A percentile compares a stretch with the other conserved stretches of the same genome.
phyloP scores from a whole-genome alignment of 768 basidiomycete species.

The Imleria badia region DNA sequence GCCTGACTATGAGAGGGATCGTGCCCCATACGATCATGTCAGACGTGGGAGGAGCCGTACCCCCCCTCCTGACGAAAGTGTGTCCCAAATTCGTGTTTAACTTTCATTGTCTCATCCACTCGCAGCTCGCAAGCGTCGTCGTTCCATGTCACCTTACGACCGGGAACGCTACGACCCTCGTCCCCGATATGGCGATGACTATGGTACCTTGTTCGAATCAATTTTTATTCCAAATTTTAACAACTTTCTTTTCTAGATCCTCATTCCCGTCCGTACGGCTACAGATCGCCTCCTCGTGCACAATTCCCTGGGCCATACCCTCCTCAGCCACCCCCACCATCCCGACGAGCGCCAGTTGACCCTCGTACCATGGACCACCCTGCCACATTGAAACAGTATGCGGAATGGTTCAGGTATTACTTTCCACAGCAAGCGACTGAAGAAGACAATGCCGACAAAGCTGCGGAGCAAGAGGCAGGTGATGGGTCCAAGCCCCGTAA shows the following conservation, averaged over 20 bases:
- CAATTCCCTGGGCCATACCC: constrained; percentile 43
- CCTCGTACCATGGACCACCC: constrained; percentile 83
- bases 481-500: constrained; percentile 82
- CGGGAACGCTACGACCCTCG: constrained; percentile 81
- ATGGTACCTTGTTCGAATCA: constrained; percentile 50
- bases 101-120: constrained; percentile 8
- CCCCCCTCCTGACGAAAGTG: constrained; percentile 69
- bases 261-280: constrained; percentile 63
- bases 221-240: constrained; percentile 3
- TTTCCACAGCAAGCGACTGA: constrained; percentile 75
- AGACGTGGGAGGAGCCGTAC: constrained; percentile 78
- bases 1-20: constrained; percentile 67
- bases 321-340: constrained; percentile 42
- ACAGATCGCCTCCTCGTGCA: constrained; percentile 64
- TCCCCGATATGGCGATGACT: constrained; percentile 79
- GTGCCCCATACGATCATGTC: constrained; percentile 63
- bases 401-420: constrained; percentile 82
- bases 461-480: constrained; percentile 78
- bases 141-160: constrained; percentile 74
- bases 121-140: constrained; percentile 71
- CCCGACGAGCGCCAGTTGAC: constrained; percentile 67
- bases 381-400: constrained; percentile 78
- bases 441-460: constrained; percentile 83
- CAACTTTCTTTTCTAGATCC: constrained; percentile 44
- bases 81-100: constrained; percentile 9